Evolutionary conservation across 768 basidiomycete genomes (phyloP).

Genomic region (Pilatotrama ljubarskyi): DNA sequence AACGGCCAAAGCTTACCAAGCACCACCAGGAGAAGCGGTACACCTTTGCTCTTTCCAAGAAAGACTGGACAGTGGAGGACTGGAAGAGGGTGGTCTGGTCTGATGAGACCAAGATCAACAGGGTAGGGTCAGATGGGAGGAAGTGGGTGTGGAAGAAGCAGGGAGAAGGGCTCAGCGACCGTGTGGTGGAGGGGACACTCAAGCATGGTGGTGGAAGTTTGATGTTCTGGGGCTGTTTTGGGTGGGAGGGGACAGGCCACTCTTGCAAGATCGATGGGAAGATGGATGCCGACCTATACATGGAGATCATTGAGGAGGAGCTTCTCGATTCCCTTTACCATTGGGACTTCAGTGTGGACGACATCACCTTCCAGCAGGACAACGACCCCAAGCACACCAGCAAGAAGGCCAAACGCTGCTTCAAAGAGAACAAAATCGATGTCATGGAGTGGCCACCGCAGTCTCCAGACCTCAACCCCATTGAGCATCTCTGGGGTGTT

Average conservation of each 20-base stretch:
- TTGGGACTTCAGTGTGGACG: not conserved
- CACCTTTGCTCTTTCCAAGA: too few relatives aligned
- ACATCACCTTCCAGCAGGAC: not conserved
- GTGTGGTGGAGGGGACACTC: too few relatives aligned
- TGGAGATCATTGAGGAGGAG: constrained; percentile 1
- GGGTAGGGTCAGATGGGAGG: too few relatives aligned
- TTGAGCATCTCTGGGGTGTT: not conserved
- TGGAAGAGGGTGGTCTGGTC: too few relatives aligned
- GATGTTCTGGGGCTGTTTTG: constrained; percentile 33
- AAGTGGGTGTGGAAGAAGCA: too few relatives aligned
- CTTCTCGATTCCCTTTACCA: not conserved
- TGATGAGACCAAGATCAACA: too few relatives aligned
- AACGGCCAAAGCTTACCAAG: too few relatives aligned
- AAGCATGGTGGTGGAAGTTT: constrained; percentile 21
- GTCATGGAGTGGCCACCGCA: too few relatives aligned
- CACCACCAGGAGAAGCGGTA: too few relatives aligned
- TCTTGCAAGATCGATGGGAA: constrained; percentile 5
- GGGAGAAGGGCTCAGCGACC: too few relatives aligned
- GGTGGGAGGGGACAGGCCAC: constrained; percentile 26
- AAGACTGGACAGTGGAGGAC: too few relatives aligned
- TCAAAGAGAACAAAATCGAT: not conserved
- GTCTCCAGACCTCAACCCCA: not conserved
- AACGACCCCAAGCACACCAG: constrained; percentile 2
- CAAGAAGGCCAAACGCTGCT: constrained; percentile 2
- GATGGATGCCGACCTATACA: constrained; percentile 14